phyloP scores from a whole-genome alignment of 768 basidiomycete genomes.

The Mycena latifolia region DNA sequence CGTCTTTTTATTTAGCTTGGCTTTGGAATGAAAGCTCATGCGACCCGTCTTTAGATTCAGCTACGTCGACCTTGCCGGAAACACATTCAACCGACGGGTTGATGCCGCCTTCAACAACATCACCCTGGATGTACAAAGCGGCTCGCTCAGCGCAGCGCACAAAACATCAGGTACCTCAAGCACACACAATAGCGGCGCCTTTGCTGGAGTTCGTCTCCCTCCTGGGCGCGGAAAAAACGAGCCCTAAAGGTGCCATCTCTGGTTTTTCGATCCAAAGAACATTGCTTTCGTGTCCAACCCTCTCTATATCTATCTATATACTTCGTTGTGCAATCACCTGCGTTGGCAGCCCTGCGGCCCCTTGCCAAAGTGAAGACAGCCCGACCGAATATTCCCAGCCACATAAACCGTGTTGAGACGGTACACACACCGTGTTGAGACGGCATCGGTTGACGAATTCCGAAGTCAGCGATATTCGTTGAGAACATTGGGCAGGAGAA shows the following conservation, averaged over 20 bases:
- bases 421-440: constrained; percentile 34
- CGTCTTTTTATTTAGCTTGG: not conserved
- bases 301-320: constrained; percentile 14
- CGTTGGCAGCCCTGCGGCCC: not conserved
- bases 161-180: not conserved
- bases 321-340: constrained; percentile 15
- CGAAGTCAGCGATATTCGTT: constrained; percentile 38
- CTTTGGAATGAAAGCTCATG: not conserved
- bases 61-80: constrained; percentile 69
- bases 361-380: not conserved
- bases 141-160: constrained; percentile 51
- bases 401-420: constrained; percentile 31
- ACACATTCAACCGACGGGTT: constrained; percentile 74
- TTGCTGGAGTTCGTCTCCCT: constrained; percentile 32
- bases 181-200: not conserved
- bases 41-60: constrained; percentile 51
- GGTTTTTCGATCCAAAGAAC: not conserved
- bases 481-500: constrained; percentile 35
- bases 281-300: not conserved
- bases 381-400: constrained; percentile 27
- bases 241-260: not conserved
- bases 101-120: constrained; percentile 73
- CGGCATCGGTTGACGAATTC: constrained; percentile 25
- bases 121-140: constrained; percentile 68
- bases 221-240: constrained; percentile 22